Conservation (phyloP, 2,329 filamentous ascomycete genomes). For the Pleomassaria siparia region DNA sequence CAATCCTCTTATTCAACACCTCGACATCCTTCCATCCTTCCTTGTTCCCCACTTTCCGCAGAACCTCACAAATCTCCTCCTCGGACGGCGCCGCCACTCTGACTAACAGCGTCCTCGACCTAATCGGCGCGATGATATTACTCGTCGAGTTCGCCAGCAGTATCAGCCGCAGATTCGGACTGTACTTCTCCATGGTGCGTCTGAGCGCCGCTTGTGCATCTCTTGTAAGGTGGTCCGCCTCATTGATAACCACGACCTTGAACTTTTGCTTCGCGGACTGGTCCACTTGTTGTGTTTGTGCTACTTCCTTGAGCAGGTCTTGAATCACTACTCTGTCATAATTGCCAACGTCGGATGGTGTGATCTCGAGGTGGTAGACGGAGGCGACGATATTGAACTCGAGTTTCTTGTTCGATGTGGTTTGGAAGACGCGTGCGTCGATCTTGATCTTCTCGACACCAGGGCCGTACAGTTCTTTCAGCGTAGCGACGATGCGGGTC, state of each 20-base stretch:
- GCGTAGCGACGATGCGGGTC: conserved; percentile 89
- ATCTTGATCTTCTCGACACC: conserved; percentile 99
- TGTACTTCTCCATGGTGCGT: conserved; percentile 99
- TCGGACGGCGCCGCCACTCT: conserved; percentile 88
- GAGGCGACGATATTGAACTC: conserved; percentile 99
- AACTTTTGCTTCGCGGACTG: conserved; percentile 85
- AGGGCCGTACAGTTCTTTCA: conserved; percentile 92
- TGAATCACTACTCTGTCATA: conserved; percentile 96
- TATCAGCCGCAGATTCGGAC: conserved; percentile 88
- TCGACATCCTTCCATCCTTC: conserved; percentile 80
- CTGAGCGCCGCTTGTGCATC: conserved; percentile 95
- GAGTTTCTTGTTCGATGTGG: conserved; percentile 91
- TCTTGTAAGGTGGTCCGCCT: conserved; percentile 89
- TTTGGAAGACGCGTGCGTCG: conserved; percentile 95
- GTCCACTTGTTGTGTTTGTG: conserved; percentile 99
- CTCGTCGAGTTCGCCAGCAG: conserved; percentile 93
- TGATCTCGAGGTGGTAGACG: conserved; percentile 97
- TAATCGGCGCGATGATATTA: conserved; percentile 98
- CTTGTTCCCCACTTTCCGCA: conserved; percentile 70
- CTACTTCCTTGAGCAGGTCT: conserved; percentile 94
- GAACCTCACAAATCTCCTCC: conserved; percentile 76
- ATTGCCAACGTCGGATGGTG: conserved; percentile 92
- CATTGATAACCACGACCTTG: conserved; percentile 99
- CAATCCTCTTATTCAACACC: conserved; percentile 80
- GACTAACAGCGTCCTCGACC: conserved; percentile 86